These are phyloP conservation scores for Litsea cubeba DNA, from an alignment of 164 flowering plant genomes.

Conservation along the genomic window DNA sequence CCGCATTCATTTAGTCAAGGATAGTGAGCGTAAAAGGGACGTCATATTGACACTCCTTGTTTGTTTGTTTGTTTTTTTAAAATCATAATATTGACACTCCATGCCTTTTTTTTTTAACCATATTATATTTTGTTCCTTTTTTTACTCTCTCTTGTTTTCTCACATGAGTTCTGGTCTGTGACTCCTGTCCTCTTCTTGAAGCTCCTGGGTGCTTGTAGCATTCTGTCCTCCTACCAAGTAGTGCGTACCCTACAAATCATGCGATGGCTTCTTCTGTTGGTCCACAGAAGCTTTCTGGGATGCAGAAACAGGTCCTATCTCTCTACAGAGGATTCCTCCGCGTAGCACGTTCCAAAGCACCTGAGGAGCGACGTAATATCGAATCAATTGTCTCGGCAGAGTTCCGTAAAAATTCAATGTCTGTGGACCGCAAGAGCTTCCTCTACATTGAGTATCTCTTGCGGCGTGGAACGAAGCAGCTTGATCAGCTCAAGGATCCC, in stretches of 20 bases:
- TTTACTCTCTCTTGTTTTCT: too few relatives aligned
- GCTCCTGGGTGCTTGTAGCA: too few relatives aligned
- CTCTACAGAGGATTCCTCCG: conserved; percentile 16
- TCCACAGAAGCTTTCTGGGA: conserved; percentile 13
- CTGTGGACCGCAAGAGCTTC: conserved; percentile 16
- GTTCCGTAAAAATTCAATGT: conserved; percentile 6
- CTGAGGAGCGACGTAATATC: conserved; percentile 11
- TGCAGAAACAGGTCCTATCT: conserved; percentile 18
- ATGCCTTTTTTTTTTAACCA: too few relatives aligned
- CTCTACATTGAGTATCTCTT: conserved; percentile 17
- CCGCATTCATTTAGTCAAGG: too few relatives aligned
- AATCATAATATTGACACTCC: too few relatives aligned
- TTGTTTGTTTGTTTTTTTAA: too few relatives aligned
- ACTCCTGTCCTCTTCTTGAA: too few relatives aligned
- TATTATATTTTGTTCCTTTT: too few relatives aligned
- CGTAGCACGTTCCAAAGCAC: conserved; percentile 10
- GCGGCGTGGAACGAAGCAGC: conserved; percentile 19
- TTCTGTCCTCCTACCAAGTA: not conserved
- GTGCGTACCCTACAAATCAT: not conserved
- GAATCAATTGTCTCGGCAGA: conserved; percentile 15
- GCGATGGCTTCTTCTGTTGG: not conserved
- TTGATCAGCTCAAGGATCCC: conserved; percentile 16
- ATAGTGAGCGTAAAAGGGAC: too few relatives aligned
- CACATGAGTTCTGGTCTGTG: not conserved
- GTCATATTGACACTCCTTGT: too few relatives aligned